Conservation (phyloP, 768 basidiomycete genomes). For the Neoboletus subvelutipes region DNA sequence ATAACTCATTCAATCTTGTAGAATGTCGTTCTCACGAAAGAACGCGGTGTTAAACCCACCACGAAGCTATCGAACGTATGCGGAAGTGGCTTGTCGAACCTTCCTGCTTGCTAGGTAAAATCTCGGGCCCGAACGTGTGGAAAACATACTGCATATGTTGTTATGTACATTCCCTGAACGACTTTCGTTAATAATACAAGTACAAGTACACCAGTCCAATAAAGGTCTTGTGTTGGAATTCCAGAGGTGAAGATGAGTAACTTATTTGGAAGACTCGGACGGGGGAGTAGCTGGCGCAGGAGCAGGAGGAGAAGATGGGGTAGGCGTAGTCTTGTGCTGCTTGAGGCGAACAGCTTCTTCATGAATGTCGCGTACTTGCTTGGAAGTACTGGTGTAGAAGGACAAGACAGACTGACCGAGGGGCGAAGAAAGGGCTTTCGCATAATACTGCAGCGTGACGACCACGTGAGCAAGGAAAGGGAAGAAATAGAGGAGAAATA, state of each 20-base stretch:
- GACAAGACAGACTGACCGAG: conserved; percentile 70
- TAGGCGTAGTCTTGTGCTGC: conserved; percentile 46
- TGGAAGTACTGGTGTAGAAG: conserved; percentile 88
- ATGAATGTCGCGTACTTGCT: conserved; percentile 89
- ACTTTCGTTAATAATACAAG: conserved; percentile 10
- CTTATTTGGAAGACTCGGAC: conserved; percentile 11
- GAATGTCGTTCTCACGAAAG: conserved; percentile 11
- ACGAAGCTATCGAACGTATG: conserved; percentile 4
- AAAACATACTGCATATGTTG: neutral
- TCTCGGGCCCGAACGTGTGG: too few species aligned
- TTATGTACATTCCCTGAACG: neutral
- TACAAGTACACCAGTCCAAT: conserved; percentile 11
- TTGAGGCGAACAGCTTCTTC: conserved; percentile 88
- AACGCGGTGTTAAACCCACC: neutral
- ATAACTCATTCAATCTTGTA: neutral
- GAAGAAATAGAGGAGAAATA: conserved; percentile 3
- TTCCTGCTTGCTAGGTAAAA: neutral
- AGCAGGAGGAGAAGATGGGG: conserved; percentile 15
- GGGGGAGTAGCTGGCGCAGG: conserved; percentile 4
- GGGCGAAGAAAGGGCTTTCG: conserved; percentile 70
- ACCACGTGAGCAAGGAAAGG: neutral
- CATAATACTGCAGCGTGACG: conserved; percentile 62
- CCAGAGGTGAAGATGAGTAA: neutral
- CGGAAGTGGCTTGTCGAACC: neutral
- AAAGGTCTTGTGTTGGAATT: neutral